A percentile compares a stretch with the other conserved stretches of the same genome.
Conservation (phyloP, 2,329 filamentous ascomycete species). For the Thielaviopsis euricoi region DNA sequence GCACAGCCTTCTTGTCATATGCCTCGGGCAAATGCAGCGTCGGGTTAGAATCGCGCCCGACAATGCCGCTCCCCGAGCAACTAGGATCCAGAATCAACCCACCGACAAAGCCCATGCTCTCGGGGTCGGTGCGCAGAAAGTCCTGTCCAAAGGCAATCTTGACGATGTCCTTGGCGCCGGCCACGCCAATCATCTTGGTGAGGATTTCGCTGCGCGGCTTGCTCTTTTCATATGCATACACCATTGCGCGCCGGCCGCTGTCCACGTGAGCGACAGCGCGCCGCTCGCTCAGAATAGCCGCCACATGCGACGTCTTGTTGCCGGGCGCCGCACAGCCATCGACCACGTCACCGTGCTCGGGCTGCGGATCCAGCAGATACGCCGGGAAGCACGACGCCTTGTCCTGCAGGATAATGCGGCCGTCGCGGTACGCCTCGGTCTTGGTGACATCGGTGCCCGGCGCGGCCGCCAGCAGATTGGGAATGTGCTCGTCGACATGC, state of each 20-base stretch:
- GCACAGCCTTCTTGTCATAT: slow-evolving; percentile 12
- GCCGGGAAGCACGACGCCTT: slow-evolving; percentile 96
- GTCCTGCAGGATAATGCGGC: slow-evolving; percentile 79
- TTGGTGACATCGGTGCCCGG: slow-evolving; percentile 56
- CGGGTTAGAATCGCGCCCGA: slow-evolving; percentile 69
- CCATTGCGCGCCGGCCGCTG: slow-evolving; percentile 23
- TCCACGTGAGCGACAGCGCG: slow-evolving; percentile 22
- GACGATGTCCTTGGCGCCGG: slow-evolving; percentile 52
- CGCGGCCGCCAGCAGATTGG: slow-evolving; percentile 66
- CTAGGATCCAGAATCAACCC: slow-evolving; percentile 80
- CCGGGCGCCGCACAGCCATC: slow-evolving; percentile 90
- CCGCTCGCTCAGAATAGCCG: slow-evolving; percentile 47
- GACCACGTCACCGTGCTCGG: slow-evolving; percentile 59
- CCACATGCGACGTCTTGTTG: slow-evolving; percentile 92
- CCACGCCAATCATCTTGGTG: slow-evolving; percentile 66
- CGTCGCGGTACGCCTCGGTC: slow-evolving; percentile 54
- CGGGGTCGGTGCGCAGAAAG: slow-evolving; percentile 61
- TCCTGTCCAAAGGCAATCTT: slow-evolving; percentile 59
- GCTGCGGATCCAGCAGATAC: slow-evolving; percentile 57
- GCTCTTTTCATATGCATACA: slow-evolving; percentile 74
- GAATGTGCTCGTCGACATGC: slow-evolving; percentile 65
- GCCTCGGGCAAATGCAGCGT: slow-evolving; percentile 41
- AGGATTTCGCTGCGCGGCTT: slow-evolving; percentile 54
- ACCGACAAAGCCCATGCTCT: slow-evolving; percentile 40
- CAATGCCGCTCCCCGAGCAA: slow-evolving; percentile 89